Base-by-base conservation (phyloP, 2,329 filamentous ascomycete genomes). In the Aspergillus sp. region DNA sequence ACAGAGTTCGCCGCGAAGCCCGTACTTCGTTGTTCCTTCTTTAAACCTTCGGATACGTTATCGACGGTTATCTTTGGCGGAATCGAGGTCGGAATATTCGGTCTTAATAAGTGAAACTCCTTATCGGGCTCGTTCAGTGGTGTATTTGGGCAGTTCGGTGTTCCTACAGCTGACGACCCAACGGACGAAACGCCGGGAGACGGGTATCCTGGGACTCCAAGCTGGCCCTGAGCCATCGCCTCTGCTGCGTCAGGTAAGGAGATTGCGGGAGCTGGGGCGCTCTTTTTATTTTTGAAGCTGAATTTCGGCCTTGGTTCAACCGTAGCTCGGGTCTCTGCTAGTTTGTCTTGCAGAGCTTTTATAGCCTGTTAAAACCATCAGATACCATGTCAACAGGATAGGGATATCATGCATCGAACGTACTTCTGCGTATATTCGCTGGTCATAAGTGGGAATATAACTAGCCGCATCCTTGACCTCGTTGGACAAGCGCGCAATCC, bases 371-470 rank as follows among this genome's bases (percentile, higher is more conserved):
- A 24, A 43, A 43, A 49, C 9, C n/a, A 38, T 56, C 36, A 54
- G 49, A 53, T 30, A 38, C 13, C 13, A 36, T 9, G 36, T 13
- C 17, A 20, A 17, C 36, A 39, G 42, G 3, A 12, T 32, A 30
- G 5, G 2, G 6, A 42, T 30, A 15, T 26, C 11, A 22, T 44
- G 22, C 11, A 22, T 44, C 13, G 17, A 32, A 36, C 66, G 54
- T 75, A 92, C 90, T 77, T 93, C 87, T 43, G 88, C 85, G 70
- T 96, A 98, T 22, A 89, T 88, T 65, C 90, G 86, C 72, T 95
- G 91, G 68, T 98, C 95, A 71, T 97, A 96, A 7, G 91, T 86
- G 3, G 95, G 92, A 15, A 96, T 85, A 64, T 88, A 91, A 55
- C 88, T 87, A 2, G 89, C 85, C 0, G 90, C 89, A 75, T 97